Evolutionary conservation across 129 eudicot genomes (phyloP).

Genomic region (Tagetes patula): DNA sequence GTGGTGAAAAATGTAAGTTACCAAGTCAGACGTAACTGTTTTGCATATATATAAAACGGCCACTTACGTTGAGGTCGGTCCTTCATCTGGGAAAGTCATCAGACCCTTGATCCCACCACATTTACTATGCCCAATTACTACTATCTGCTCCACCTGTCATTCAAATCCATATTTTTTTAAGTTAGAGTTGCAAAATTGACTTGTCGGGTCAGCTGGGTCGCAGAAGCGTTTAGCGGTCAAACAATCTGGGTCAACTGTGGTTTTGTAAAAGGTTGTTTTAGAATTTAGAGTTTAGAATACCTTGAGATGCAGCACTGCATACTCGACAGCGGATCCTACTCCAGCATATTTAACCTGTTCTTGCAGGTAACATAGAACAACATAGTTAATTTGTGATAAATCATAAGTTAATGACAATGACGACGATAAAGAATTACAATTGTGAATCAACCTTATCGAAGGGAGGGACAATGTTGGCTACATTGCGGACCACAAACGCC

Average conservation of each 20-base stretch:
- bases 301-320: conserved; percentile 97
- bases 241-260: not conserved
- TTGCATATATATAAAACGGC: not conserved
- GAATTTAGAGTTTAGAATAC: conserved; percentile 30
- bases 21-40: conserved; percentile 8
- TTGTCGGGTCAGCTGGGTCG: not conserved
- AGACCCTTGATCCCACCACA: conserved; percentile 99
- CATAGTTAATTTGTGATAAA: conserved; percentile 6
- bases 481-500: conserved; percentile 84
- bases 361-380: conserved; percentile 7
- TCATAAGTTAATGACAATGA: conserved; percentile 10
- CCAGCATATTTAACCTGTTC: conserved; percentile 68
- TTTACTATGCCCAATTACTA: conserved; percentile 92
- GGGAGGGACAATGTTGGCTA: conserved; percentile 94
- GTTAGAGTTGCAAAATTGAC: not conserved
- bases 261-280: not conserved
- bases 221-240: not conserved
- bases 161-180: not conserved
- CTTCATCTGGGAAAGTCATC: conserved; percentile 80
- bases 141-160: conserved; percentile 73
- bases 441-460: conserved; percentile 59
- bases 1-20: conserved; percentile 3
- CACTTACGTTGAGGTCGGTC: conserved; percentile 61
- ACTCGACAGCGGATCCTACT: conserved; percentile 91
- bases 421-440: conserved; percentile 11